Evolutionary conservation across 1,284 basidiomycete genomes (phyloP).

Genomic region (Austropuccinia psidii): DNA sequence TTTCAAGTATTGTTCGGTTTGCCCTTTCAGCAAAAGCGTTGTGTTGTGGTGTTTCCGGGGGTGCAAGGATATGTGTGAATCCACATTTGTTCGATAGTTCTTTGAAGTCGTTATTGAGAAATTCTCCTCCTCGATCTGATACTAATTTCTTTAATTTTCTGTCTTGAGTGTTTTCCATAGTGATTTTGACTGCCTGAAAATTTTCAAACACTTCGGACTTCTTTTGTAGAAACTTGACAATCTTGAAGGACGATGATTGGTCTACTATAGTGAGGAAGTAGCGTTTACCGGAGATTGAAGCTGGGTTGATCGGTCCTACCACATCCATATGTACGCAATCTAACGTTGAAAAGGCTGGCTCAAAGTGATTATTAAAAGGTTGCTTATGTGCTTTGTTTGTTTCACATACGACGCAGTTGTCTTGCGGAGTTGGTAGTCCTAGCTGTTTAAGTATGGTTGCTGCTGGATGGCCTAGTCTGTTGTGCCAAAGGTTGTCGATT

Average conservation of each 20-base stretch:
- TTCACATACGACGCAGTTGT: no score
- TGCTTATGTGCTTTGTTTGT: no score
- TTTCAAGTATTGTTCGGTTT: constrained; percentile 44
- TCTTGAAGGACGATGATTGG: constrained; percentile 2
- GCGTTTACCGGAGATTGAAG: neutral
- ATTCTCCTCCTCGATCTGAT: constrained; percentile 47
- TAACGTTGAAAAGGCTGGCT: neutral
- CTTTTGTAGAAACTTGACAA: neutral
- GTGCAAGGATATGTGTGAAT: constrained; percentile 45
- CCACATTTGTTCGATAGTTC: constrained; percentile 43
- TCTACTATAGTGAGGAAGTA: neutral
- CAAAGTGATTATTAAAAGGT: neutral
- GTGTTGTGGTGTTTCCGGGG: constrained; percentile 48
- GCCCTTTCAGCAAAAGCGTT: constrained; percentile 46
- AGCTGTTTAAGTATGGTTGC: no score
- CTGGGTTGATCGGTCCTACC: neutral
- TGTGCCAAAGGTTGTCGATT: no score
- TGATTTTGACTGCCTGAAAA: no score
- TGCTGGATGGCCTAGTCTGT: no score
- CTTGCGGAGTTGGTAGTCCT: no score
- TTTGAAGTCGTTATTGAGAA: constrained; percentile 41
- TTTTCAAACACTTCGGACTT: neutral
- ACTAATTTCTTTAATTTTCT: neutral
- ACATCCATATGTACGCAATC: neutral
- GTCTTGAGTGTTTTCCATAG: no score